A percentile compares a stretch with the other conserved stretches of the same genome.
Evolutionary conservation across 2,329 filamentous ascomycete genomes (phyloP).

Genomic region (Teratosphaeria destructans): DNA sequence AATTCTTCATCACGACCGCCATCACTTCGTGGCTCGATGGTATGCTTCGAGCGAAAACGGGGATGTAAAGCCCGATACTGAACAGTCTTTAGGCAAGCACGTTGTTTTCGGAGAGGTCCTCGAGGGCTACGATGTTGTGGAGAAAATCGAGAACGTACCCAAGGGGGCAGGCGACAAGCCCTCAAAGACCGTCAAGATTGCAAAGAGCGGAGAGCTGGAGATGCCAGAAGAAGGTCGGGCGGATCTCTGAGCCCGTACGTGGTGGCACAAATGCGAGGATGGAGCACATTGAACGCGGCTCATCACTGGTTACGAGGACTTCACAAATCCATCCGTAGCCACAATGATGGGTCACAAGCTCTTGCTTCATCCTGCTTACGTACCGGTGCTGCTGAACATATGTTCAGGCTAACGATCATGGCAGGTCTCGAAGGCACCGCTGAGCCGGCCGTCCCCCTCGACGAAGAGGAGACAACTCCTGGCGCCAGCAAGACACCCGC

Average conservation of each 20-base stretch:
- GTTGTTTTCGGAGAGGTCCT: slow-evolving; percentile 85
- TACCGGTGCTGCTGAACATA: slow-evolving; percentile 7
- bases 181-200: slow-evolving; percentile 59
- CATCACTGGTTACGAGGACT: background rate
- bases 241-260: slow-evolving; percentile 55
- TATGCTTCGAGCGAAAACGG: background rate
- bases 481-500: slow-evolving; percentile 2
- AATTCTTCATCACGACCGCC: slow-evolving; percentile 85
- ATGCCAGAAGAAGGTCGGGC: slow-evolving; percentile 84
- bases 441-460: slow-evolving; percentile 29
- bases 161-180: slow-evolving; percentile 62
- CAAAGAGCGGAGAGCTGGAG: slow-evolving; percentile 72
- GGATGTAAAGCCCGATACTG: background rate
- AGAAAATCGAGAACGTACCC: slow-evolving; percentile 63
- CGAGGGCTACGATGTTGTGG: slow-evolving; percentile 72
- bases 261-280: background rate
- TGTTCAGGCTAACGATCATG: background rate
- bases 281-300: background rate
- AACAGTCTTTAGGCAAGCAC: slow-evolving; percentile 55
- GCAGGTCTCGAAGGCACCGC: slow-evolving; percentile 36
- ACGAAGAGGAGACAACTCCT: slow-evolving; percentile 28
- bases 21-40: slow-evolving; percentile 39
- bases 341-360: slow-evolving; percentile 1
- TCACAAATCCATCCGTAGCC: background rate
- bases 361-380: slow-evolving; percentile 1